Evolutionary conservation across 371 early-diverging fungal genomes (phyloP), one percentile per base, ranked within the genome.

Genomic region (Nosema muscidifuracis): DNA sequence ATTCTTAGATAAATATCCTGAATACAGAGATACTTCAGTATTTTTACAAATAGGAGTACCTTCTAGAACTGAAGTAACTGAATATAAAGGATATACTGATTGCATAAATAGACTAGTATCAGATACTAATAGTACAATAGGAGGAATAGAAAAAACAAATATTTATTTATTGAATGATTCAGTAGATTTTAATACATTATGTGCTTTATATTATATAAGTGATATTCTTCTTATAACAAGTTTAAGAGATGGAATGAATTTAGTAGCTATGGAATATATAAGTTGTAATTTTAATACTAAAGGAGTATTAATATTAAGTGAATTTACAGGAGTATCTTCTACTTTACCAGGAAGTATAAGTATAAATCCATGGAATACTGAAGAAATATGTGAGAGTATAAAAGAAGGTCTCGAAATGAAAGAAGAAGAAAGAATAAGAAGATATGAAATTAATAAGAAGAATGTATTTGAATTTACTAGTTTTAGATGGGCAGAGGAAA

Each of bases 171-270:
- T 96, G 85, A 93, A 97, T 85, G 89, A 92, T 79, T 91, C 92
- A 16, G 90, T 98, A 47, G 85, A 85, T 26, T 93, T 97, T 81
- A 87, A 91, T 53, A 97, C 97, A 83, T 82, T 96, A 30, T 91
- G 91, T 16, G 90, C 97, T 1, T 86, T 99, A 38, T 98, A 96
- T 80, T 88, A 92, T 6, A 87, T 90, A 7, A 87, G 94, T 0
- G 98, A 99, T 83, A 93, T 89, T 13, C 94, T 98, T 76, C 81
- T 97, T 44, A 89, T 99, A 20, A 91, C 96, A 31, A 93, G 94
- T 26, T 91, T 96, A 1, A 88, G 95, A 42, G 98, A 99, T 83
- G 99, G 98, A 61, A 99, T 99, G 99, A 99, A 99, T 85, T 80
- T 97, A 74, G 97, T 93, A 0, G 89, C 92, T 24, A 89, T 95